Base-by-base conservation (phyloP, 2,329 filamentous ascomycete species). In the Passalora sequoiae region DNA sequence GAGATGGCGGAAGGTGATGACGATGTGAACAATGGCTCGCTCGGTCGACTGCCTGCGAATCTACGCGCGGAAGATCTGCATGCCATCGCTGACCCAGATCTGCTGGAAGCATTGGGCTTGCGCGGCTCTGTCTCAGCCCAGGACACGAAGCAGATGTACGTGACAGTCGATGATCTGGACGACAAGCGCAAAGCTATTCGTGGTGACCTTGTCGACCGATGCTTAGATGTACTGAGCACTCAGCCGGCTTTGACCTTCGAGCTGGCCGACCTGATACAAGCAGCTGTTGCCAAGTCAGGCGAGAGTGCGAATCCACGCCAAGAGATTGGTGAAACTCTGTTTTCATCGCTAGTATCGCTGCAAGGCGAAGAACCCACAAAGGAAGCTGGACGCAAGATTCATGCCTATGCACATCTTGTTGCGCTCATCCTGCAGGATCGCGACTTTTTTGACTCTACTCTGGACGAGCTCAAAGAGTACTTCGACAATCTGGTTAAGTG, bases 211-310 rank as follows among this genome's bases (percentile, higher is more conserved):
- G 89, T 97, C 46, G 89, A 96, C 56, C 84, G 88, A 45, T 94
- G 86, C 53, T 72, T 98, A 16, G 89, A 96, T 58, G 81, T 97
- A 24, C 81, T 98, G 40, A 85, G 91, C 62, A 83, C 84, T 27
- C 89, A 97, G 56, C 83, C 89, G 10, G 82, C 86, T 54, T 81
- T 91, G 8, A 94, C 92, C 0, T 92, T 96, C 56, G 91, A 97
- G 60, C 74, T 98, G 35, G 80, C 89, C 0, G 89, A 96, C 57
- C 73, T 98, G 15, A 89, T 98, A 42, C 78, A 78, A 27, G 81
- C 83, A 3, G 83, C 88, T 17, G 78, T 80, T 6, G 69, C 72
- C 21, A 83, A 79, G 59, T 83, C 69, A 54, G 77, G 61, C 59
- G 81, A 77, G 62, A 78, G 65, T 52, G 75, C 65, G 55, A 75